phyloP scores from a whole-genome alignment of 495 filamentous ascomycete species.

The Xylaria acuta region DNA sequence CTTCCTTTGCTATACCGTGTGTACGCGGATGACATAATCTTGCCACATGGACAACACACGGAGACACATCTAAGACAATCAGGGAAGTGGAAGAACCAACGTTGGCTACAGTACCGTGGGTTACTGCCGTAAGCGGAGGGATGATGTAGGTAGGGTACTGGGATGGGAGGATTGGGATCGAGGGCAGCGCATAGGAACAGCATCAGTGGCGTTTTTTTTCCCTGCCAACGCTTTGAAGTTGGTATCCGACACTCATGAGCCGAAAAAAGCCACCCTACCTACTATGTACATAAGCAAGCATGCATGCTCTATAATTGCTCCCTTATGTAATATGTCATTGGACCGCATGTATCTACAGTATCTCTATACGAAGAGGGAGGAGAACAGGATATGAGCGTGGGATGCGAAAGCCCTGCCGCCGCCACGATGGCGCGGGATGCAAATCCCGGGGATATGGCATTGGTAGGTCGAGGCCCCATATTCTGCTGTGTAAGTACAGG shows the following conservation, averaged over 20 bases:
- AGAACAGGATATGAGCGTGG: not conserved
- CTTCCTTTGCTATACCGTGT: not conserved
- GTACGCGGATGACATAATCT: conserved; percentile 1
- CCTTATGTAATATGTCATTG: conserved; percentile 12
- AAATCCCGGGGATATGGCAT: conserved; percentile 14
- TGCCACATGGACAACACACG: conserved; percentile 9
- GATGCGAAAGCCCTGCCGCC: conserved; percentile 6
- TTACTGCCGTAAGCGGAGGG: conserved; percentile 1
- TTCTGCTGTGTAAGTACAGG: not conserved
- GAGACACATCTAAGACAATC: not conserved
- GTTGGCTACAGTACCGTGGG: not conserved
- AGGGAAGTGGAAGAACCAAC: conserved; percentile 4
- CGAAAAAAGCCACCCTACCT: not conserved
- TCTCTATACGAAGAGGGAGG: not conserved
- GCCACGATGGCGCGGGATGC: conserved; percentile 13
- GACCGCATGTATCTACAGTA: not conserved
- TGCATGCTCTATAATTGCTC: not conserved
- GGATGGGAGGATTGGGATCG: not conserved
- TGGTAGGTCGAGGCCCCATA: not conserved
- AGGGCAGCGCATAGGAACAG: not conserved
- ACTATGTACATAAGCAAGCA: not conserved
- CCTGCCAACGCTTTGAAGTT: not conserved
- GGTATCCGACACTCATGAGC: conserved; percentile 12
- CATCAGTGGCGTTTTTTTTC: conserved; percentile 10
- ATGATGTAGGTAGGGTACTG: not conserved